phyloP scores from a whole-genome alignment of 176 grass and related monocot species.

The Zea mays region Zm-B73-REFERENCE-NAM-5.0 NC_050098.1:18042001-18042500 shows the following conservation, averaged over 20 bases:
- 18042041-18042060: no score
- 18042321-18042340: background rate
- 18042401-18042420: slow-evolving; percentile 35
- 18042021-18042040: no score
- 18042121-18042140: slow-evolving; percentile 33
- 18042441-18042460: slow-evolving; percentile 42
- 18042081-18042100: slow-evolving; percentile 26
- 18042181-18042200: slow-evolving; percentile 58
- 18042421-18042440: slow-evolving; percentile 43
- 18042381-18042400: slow-evolving; percentile 40
- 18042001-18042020: no score
- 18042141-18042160: slow-evolving; percentile 39
- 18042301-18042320: slow-evolving; percentile 24
- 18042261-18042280: slow-evolving; percentile 29
- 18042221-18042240: slow-evolving; percentile 58
- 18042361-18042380: slow-evolving; percentile 7
- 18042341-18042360: slow-evolving; percentile 16
- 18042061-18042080: slow-evolving; percentile 26
- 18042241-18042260: slow-evolving; percentile 56
- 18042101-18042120: slow-evolving; percentile 45
- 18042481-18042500: slow-evolving; percentile 37
- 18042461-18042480: slow-evolving; percentile 36
- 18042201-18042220: slow-evolving; percentile 69
- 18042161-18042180: slow-evolving; percentile 45
- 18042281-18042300: slow-evolving; percentile 49